A percentile compares a stretch with the other conserved stretches of the same genome.
Evolutionary conservation across 257 asterid genomes (phyloP).

Genomic region (Capsicum pubescens): DNA sequence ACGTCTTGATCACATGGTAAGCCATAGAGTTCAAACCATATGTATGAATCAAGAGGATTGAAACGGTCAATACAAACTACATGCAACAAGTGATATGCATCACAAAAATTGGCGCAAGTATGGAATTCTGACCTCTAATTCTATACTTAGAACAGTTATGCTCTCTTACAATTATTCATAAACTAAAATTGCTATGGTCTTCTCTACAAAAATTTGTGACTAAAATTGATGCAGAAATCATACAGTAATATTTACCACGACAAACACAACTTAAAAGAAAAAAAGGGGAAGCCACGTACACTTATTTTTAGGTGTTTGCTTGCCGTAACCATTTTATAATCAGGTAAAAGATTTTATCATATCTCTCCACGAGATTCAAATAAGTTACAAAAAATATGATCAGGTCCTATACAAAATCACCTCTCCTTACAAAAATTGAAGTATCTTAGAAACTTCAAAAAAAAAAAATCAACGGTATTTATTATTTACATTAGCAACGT

Average conservation of each 20-base stretch:
- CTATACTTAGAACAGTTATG: not conserved
- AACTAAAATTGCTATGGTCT: not conserved
- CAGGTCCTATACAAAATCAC: not conserved
- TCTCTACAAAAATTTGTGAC: not conserved
- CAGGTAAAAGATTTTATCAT: not conserved
- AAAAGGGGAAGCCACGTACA: no score
- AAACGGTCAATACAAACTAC: conserved; percentile 58
- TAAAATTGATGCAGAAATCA: not conserved
- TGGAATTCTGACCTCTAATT: not conserved
- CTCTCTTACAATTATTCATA: not conserved
- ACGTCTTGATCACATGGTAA: conserved; percentile 94
- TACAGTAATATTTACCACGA: not conserved
- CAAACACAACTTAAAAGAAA: not conserved
- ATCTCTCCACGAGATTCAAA: not conserved
- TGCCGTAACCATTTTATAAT: not conserved
- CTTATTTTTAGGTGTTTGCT: not conserved
- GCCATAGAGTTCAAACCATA: conserved; percentile 94
- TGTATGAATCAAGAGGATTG: conserved; percentile 88
- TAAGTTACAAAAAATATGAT: not conserved
- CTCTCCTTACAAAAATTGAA: not conserved
- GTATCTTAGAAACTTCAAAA: not conserved
- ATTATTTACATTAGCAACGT: not conserved
- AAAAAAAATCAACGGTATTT: not conserved
- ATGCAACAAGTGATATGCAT: conserved; percentile 21
- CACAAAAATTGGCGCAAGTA: not conserved